phyloP scores from a whole-genome alignment of 73 alveolate genomes.

The Breviolum minutum region DNA sequence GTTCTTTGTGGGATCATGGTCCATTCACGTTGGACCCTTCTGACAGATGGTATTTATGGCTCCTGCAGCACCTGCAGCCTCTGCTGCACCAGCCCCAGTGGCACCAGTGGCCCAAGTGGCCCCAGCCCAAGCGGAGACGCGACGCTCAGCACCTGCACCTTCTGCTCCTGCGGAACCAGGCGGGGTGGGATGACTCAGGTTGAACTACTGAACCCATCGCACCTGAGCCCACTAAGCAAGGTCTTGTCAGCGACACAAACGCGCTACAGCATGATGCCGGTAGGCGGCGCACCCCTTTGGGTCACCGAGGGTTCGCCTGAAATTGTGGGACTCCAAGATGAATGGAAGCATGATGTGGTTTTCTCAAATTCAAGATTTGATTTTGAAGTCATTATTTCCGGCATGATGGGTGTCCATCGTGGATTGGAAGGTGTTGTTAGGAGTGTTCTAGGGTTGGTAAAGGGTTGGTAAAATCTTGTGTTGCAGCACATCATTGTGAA shows the following conservation, averaged over 20 bases:
- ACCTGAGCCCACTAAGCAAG: neutral
- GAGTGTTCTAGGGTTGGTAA: too few relatives aligned
- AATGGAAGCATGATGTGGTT: too few relatives aligned
- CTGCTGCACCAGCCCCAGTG: conserved; percentile 1
- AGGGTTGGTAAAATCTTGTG: too few relatives aligned
- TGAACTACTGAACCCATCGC: too few relatives aligned
- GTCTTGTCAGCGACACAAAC: conserved; percentile 44
- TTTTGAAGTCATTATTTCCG: too few relatives aligned
- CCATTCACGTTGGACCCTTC: neutral
- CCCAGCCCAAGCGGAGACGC: neutral
- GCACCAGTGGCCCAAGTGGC: neutral
- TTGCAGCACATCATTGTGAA: too few relatives aligned
- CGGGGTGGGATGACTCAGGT: neutral
- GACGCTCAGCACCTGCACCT: neutral
- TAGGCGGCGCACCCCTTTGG: neutral
- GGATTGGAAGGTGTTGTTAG: too few relatives aligned
- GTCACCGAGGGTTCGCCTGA: too few relatives aligned
- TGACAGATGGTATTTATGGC: conserved; percentile 49
- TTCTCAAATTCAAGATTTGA: too few relatives aligned
- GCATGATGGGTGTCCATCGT: too few relatives aligned
- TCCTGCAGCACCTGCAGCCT: neutral
- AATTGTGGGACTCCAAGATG: too few relatives aligned
- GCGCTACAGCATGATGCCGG: conserved; percentile 65
- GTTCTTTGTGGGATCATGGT: neutral
- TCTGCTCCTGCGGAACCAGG: conserved; percentile 32